Conservation (phyloP, 2,329 filamentous ascomycete species). For the Didymosphaeria variabile region DNA sequence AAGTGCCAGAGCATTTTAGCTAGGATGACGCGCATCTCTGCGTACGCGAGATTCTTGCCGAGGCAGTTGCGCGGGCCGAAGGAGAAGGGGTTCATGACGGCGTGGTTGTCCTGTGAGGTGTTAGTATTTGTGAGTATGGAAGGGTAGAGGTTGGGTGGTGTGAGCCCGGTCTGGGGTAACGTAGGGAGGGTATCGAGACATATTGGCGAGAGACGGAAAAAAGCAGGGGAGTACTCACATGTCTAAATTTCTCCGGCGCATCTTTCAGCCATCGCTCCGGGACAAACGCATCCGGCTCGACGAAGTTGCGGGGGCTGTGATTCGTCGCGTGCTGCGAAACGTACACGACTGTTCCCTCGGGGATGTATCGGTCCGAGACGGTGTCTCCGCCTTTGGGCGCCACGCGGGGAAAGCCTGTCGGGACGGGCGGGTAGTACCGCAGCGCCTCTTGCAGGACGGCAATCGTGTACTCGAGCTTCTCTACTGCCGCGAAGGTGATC, state of each 20-base stretch:
- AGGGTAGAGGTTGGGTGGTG: not conserved
- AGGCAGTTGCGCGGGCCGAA: not conserved
- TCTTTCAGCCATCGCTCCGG: slow-evolving; percentile 50
- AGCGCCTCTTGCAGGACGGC: slow-evolving; percentile 39
- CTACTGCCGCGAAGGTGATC: slow-evolving; percentile 39
- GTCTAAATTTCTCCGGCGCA: not conserved
- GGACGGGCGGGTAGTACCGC: slow-evolving; percentile 39
- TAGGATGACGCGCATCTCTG: slow-evolving; percentile 28
- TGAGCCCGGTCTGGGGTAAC: too few species aligned
- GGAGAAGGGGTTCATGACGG: not conserved
- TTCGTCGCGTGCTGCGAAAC: slow-evolving; percentile 44
- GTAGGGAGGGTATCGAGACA: not conserved
- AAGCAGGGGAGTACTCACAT: too few species aligned
- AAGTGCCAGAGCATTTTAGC: slow-evolving; percentile 26
- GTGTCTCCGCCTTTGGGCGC: slow-evolving; percentile 34
- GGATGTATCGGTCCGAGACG: slow-evolving; percentile 39
- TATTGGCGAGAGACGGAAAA: too few species aligned
- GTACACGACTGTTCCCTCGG: slow-evolving; percentile 34
- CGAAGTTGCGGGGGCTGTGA: slow-evolving; percentile 40
- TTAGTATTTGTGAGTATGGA: not conserved
- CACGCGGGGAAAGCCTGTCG: slow-evolving; percentile 40
- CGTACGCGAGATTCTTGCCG: slow-evolving; percentile 28
- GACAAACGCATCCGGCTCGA: slow-evolving; percentile 33
- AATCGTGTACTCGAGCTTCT: slow-evolving; percentile 39
- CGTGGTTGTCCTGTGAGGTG: not conserved